Percentiles rank a stretch among this genome's conserved stretches.
These are phyloP conservation scores for Ilex paraguariensis DNA, from an alignment of 305 asterid genomes.

Conservation along the genomic window DNA sequence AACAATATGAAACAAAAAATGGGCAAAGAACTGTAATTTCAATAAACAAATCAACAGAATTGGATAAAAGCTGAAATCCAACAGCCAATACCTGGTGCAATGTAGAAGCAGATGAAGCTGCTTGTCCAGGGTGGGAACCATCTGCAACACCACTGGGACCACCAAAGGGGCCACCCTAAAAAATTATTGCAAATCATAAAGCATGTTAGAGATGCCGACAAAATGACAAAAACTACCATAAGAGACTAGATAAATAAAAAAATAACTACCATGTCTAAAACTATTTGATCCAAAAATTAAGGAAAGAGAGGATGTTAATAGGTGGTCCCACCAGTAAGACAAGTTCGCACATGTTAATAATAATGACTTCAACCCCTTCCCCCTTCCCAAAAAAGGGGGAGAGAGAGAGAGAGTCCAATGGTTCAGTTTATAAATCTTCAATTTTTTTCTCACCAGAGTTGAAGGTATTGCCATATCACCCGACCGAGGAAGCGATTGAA, in stretches of 20 bases:
- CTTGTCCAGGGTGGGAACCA: background rate
- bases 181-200: slow-evolving; percentile 5
- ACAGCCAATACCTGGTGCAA: background rate
- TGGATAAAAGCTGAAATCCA: slow-evolving; percentile 8
- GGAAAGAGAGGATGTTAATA: too few species aligned
- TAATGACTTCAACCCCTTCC: background rate
- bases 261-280: too few species aligned
- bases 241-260: too few species aligned
- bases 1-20: slow-evolving; percentile 5
- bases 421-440: background rate
- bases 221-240: too few species aligned
- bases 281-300: too few species aligned
- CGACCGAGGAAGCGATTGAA: slow-evolving; percentile 54
- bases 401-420: background rate
- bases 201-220: too few species aligned
- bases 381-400: background rate
- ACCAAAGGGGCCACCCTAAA: slow-evolving; percentile 36
- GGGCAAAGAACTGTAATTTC: slow-evolving; percentile 3
- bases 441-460: slow-evolving; percentile 40
- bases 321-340: too few species aligned
- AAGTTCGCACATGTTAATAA: background rate
- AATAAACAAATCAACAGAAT: too few species aligned
- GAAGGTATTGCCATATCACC: slow-evolving; percentile 37
- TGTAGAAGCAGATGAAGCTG: background rate
- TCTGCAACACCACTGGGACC: slow-evolving; percentile 41